Base-by-base conservation (phyloP, 164 flowering plant species). In the Magnolia officinalis region DNA sequence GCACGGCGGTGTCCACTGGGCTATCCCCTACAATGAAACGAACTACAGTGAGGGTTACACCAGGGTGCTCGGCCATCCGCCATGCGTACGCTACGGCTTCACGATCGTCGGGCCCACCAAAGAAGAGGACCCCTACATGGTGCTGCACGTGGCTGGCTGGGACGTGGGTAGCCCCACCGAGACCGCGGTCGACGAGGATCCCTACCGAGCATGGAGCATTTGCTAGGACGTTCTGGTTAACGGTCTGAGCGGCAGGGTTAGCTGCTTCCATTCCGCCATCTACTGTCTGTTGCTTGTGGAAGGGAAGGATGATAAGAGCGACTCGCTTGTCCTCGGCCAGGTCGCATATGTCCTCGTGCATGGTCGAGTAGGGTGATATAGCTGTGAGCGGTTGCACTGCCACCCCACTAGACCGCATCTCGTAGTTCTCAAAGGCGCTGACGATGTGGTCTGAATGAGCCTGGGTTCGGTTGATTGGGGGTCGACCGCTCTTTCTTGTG, bases 281-380 rank as follows among this genome's bases (percentile, higher is more conserved):
- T 14, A 78, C 78, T 1, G 85, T 73, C 10, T 77, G 85, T 63
- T 80, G 76, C 61, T 83, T 80, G 79, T 83, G 85, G 72, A 83
- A 83, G 4, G 85, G 85, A 20, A 83, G 59, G 63, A 83, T 70
- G 67, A 83, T 78, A 13, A 83, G 51, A 13, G 83, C 74, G 1
- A 72, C 73, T 1, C 81, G 79, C 75, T 83, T 83, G 65, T 83
- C 83, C 45, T 83, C 81, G 2, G 85, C 85, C 4, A 83, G 75
- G 75, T 63, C 66, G 67, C 85, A 80, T 21, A 83, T 83, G 71
- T 83, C 85, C 45, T 83, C 85, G 55, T 81, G 83, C 83, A 81
- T 81, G 45, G 76, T 75, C 18, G 79, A 75, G 77, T 78, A 81
- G 29, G 81, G 79, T 45, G 83, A 81, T 50, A 81, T 73, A 64